Evolutionary conservation across 192 early-diverging fungal genomes (phyloP), one percentile per base, ranked within the genome.

Genomic region (Linnemannia zychae): DNA sequence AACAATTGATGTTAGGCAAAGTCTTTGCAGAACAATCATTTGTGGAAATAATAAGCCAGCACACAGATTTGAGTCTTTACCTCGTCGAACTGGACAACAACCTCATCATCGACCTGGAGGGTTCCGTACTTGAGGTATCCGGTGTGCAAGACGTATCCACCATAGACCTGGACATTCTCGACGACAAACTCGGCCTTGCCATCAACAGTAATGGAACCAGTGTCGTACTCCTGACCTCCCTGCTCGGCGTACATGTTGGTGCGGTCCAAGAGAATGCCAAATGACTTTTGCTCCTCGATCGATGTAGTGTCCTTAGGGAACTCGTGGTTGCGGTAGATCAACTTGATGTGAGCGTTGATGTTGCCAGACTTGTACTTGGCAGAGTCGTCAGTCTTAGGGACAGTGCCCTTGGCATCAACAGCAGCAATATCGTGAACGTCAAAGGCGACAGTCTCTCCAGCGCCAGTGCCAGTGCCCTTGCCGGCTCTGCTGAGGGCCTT

Each of bases 211-310:
- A 95, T 91, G 71, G 91, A 93, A 47, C 98, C 98, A 31, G 94
- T 95, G 82, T 99, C 98, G 87, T 94, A 97, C 82, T 95, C 93
- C 87, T 99, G 98, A 28, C 98, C 98, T 89, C 98, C 98, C 77
- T 94, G 94, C 89, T 99, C 98, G 33, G 98, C 97, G 79, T 99
- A 99, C 81, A 99, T 97, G 93, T 97, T 97, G 71, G 98, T 98
- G 80, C 94, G 91, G 90, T 99, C 97, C 75, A 98, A 92, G 36
- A 99, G 84, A 36, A 99, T 91, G 67, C 98, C 98, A 78, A 99
- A 95, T 11, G 90, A 88, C 60, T 88, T 83, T 71, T 87, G 88
- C 9, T 82, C 88, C 17, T 92, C 88, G 70, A 90, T 90, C n/a
- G 89, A 84, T 2, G 91, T 89, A 12, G 92, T 89, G 63, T 90